Conservation (phyloP, 305 asterid genomes). For the Solanum hybrid region DNA sequence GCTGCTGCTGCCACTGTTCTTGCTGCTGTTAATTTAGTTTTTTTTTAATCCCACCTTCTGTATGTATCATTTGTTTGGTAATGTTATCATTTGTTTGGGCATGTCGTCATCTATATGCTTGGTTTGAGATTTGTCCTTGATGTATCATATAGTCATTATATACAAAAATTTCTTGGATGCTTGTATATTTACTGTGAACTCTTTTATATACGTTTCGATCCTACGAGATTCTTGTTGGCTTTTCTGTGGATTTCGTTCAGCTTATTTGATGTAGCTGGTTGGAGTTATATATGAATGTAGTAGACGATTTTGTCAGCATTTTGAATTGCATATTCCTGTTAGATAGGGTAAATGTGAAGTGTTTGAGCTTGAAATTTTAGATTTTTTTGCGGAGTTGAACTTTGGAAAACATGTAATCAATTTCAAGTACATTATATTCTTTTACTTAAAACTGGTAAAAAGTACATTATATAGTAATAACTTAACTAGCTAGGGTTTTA, state of each 20-base stretch:
- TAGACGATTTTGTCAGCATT: background rate
- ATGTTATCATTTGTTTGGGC: conserved; percentile 15
- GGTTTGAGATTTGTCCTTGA: conserved; percentile 19
- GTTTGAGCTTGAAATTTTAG: background rate
- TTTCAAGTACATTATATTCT: background rate
- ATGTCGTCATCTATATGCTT: conserved; percentile 20
- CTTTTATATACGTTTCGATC: background rate
- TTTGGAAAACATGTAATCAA: background rate
- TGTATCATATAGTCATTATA: conserved; percentile 23
- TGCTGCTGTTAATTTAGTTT: conserved; percentile 15
- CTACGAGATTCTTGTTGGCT: background rate
- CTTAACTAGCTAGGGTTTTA: background rate
- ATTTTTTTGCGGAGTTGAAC: background rate
- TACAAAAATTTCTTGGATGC: background rate
- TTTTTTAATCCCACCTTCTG: conserved; percentile 19
- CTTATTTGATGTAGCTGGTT: background rate
- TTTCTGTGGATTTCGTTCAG: background rate
- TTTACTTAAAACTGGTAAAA: background rate
- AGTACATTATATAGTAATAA: background rate
- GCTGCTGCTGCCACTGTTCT: conserved; percentile 17
- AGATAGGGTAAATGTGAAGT: background rate
- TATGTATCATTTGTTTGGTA: conserved; percentile 40
- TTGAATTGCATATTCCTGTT: background rate
- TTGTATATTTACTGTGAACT: background rate
- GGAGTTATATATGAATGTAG: background rate